These are phyloP conservation scores for Austropuccinia psidii DNA, from an alignment of 1,284 basidiomycete genomes.

Conservation along the genomic window DNA sequence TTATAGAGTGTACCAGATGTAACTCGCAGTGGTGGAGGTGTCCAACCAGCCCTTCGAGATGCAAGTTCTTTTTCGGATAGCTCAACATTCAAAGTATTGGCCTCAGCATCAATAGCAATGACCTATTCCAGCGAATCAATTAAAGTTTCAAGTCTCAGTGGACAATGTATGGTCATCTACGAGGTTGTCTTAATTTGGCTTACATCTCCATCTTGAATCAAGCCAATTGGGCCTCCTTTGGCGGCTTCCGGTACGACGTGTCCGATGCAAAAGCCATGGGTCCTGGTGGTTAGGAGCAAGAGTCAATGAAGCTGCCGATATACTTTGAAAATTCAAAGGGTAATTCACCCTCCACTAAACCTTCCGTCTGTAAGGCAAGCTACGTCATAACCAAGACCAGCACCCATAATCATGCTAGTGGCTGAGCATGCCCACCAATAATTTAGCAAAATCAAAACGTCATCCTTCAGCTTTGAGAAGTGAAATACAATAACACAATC, in stretches of 20 bases:
- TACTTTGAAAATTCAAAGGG: neutral
- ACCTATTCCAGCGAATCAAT: too few relatives aligned
- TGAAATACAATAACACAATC: neutral
- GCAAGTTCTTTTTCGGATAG: slow-evolving; percentile 27
- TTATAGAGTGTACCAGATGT: slow-evolving; percentile 16
- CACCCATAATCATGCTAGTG: slow-evolving; percentile 65
- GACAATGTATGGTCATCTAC: neutral
- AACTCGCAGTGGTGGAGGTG: neutral
- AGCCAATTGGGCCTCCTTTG: slow-evolving; percentile 79
- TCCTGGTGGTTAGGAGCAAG: neutral
- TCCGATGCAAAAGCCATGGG: slow-evolving; percentile 66
- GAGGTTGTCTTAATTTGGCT: slow-evolving; percentile 43
- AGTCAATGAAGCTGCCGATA: neutral
- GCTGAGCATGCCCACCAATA: slow-evolving; percentile 40
- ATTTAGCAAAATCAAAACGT: slow-evolving; percentile 33
- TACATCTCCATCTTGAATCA: slow-evolving; percentile 76
- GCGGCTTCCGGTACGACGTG: slow-evolving; percentile 90
- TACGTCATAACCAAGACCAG: slow-evolving; percentile 79
- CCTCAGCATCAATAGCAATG: slow-evolving; percentile 36
- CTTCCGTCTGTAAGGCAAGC: slow-evolving; percentile 93
- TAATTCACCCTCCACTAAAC: slow-evolving; percentile 77
- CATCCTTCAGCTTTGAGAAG: neutral
- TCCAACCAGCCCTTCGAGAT: slow-evolving; percentile 19
- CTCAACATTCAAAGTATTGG: slow-evolving; percentile 26
- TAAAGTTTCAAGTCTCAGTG: neutral